These are phyloP conservation scores for Canavalia ensiformis DNA, from an alignment of 306 rosid species.

Conservation along the genomic window DNA sequence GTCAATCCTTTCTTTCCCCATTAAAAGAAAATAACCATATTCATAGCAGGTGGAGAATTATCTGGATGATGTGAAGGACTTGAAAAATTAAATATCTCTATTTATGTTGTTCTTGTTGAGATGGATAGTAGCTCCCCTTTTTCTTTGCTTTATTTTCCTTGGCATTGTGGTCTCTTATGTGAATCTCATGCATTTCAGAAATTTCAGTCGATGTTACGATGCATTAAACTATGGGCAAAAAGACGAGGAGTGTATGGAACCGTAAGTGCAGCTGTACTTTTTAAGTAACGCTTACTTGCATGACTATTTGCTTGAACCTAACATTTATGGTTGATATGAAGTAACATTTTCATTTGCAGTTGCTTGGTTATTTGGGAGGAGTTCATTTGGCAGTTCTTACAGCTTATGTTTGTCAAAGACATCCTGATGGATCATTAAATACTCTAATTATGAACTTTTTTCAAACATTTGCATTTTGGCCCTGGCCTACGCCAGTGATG, in stretches of 20 bases:
- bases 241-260: constrained; percentile 64
- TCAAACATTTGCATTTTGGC: constrained; percentile 60
- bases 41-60: background rate
- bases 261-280: constrained; percentile 52
- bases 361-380: constrained; percentile 64
- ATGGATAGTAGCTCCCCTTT: background rate
- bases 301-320: constrained; percentile 15
- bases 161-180: constrained; percentile 37
- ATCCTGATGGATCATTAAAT: constrained; percentile 53
- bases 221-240: constrained; percentile 67
- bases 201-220: constrained; percentile 58
- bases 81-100: background rate
- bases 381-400: constrained; percentile 60
- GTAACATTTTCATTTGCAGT: constrained; percentile 44
- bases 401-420: constrained; percentile 53
- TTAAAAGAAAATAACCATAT: constrained; percentile 5
- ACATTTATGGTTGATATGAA: constrained; percentile 41
- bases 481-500: constrained; percentile 60
- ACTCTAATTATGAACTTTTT: constrained; percentile 55
- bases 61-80: constrained; percentile 9
- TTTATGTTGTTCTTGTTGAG: background rate
- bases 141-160: constrained; percentile 28
- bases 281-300: constrained; percentile 25
- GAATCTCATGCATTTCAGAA: constrained; percentile 51
- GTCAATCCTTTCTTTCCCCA: constrained; percentile 1